These are phyloP conservation scores for Volutella citrinella DNA, from an alignment of 2,329 filamentous ascomycete species.

Conservation along the genomic window DNA sequence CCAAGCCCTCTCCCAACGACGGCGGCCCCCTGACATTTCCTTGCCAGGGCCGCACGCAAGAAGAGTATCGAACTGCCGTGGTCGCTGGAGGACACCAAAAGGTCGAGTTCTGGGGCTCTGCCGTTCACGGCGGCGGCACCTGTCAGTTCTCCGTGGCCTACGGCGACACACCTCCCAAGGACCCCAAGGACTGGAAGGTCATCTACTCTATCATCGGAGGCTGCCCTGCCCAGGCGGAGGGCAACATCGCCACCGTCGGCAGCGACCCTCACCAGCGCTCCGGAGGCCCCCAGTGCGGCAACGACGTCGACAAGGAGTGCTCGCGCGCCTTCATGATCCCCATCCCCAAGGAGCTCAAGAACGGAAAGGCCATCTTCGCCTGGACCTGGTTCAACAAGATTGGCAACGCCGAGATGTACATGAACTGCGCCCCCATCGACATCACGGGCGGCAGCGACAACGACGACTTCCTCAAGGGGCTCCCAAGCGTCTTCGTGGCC, in stretches of 20 bases:
- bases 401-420: conserved; percentile 82
- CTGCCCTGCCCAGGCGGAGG: conserved; percentile 20
- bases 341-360: conserved; percentile 25
- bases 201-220: conserved; percentile 25
- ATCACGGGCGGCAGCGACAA: conserved; percentile 43
- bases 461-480: conserved; percentile 13
- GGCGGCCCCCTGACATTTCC: conserved; percentile 21
- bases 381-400: conserved; percentile 79
- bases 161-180: conserved; percentile 16
- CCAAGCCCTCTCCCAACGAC: too few species aligned
- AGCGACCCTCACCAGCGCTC: conserved; percentile 18
- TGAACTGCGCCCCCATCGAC: conserved; percentile 74
- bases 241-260: conserved; percentile 10
- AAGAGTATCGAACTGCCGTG: conserved; percentile 20
- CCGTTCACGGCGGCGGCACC: conserved; percentile 24
- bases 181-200: conserved; percentile 17
- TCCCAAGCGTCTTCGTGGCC: conserved; percentile 21
- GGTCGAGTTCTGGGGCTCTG: conserved; percentile 26
- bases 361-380: conserved; percentile 61
- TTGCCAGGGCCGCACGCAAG: conserved; percentile 18
- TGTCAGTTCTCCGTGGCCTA: conserved; percentile 25
- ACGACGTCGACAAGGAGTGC: conserved; percentile 22
- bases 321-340: conserved; percentile 22
- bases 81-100: conserved; percentile 18
- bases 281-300: conserved; percentile 18